These are phyloP conservation scores for Hippophae tibetana DNA, from an alignment of 306 rosid genomes.

Conservation along the genomic window DNA sequence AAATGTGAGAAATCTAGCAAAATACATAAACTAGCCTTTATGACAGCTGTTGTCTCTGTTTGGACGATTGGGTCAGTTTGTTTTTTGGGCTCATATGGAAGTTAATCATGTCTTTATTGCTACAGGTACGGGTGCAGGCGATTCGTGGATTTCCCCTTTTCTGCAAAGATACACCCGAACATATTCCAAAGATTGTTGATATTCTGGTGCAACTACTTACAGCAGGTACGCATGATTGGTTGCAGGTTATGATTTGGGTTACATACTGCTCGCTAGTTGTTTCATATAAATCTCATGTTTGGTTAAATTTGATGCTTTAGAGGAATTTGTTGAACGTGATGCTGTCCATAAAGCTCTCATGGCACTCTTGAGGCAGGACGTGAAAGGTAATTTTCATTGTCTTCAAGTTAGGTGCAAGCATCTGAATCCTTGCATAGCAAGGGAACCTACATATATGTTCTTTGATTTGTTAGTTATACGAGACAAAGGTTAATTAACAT, in stretches of 20 bases:
- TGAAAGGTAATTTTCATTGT: slow-evolving; percentile 54
- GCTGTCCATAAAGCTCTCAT: slow-evolving; percentile 93
- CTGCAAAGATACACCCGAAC: slow-evolving; percentile 93
- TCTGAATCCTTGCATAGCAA: background rate
- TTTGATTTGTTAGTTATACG: too few species aligned
- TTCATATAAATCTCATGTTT: slow-evolving; percentile 26
- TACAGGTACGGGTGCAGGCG: slow-evolving; percentile 95
- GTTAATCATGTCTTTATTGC: slow-evolving; percentile 8
- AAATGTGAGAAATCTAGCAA: background rate
- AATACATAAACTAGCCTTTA: background rate
- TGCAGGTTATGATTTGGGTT: slow-evolving; percentile 4
- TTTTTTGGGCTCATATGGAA: background rate
- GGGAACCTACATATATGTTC: too few species aligned
- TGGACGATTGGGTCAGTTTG: background rate
- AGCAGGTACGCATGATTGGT: slow-evolving; percentile 40
- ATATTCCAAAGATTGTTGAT: slow-evolving; percentile 80
- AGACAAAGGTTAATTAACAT: too few species aligned
- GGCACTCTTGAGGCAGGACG: slow-evolving; percentile 94
- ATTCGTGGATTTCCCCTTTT: slow-evolving; percentile 95
- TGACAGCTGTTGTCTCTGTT: background rate
- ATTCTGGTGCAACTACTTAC: slow-evolving; percentile 86
- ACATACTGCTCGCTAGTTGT: background rate
- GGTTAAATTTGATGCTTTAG: slow-evolving; percentile 28
- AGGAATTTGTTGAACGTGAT: slow-evolving; percentile 98
- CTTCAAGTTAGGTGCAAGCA: background rate